Conservation (phyloP, 306 rosid species). For the Prunus dulcis region DNA sequence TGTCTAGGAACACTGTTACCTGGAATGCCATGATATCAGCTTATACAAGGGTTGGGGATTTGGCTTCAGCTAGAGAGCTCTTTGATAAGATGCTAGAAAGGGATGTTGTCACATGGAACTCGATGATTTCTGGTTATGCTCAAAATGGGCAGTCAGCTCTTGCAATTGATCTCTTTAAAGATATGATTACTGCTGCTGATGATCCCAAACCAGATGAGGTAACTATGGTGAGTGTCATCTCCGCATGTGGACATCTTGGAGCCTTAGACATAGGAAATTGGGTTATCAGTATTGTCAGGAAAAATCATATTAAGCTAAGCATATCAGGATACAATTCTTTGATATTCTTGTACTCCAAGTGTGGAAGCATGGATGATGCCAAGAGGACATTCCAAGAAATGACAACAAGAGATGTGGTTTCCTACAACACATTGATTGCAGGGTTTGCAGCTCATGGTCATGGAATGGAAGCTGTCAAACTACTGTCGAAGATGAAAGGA, state of each 20-base stretch:
- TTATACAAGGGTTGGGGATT: conserved; percentile 51
- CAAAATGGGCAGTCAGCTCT: conserved; percentile 56
- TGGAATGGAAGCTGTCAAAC: conserved; percentile 52
- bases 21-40: conserved; percentile 77
- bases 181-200: conserved; percentile 37
- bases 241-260: conserved; percentile 76
- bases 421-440: conserved; percentile 60
- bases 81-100: conserved; percentile 59
- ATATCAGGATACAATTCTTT: conserved; percentile 54
- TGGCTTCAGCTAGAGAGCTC: conserved; percentile 45
- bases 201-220: conserved; percentile 58
- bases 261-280: conserved; percentile 56
- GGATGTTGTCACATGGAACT: conserved; percentile 62
- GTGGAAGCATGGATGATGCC: conserved; percentile 59
- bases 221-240: conserved; percentile 61
- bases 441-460: conserved; percentile 65
- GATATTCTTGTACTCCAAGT: conserved; percentile 65
- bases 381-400: conserved; percentile 45
- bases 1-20: conserved; percentile 37
- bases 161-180: conserved; percentile 55
- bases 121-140: conserved; percentile 63
- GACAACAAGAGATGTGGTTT: conserved; percentile 49
- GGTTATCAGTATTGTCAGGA: conserved; percentile 41
- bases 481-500: conserved; percentile 49
- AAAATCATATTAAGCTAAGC: conserved; percentile 40